Conservation (phyloP, 176 grass and related monocot species). For the Oryza brachyantha region DNA sequence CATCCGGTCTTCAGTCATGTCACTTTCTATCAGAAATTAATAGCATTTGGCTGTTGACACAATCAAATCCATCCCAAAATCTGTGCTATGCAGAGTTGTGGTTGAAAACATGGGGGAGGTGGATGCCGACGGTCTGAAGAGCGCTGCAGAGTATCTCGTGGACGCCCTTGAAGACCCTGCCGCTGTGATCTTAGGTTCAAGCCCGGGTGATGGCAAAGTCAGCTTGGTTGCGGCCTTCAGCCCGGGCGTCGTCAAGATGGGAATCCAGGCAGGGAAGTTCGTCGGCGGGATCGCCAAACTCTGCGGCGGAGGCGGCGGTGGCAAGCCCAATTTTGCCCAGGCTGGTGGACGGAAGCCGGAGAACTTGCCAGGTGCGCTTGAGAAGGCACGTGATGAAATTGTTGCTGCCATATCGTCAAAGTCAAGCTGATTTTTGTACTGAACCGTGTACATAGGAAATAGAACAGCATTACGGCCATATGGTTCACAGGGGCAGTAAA, state of each 20-base stretch:
- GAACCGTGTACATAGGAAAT: slow-evolving; percentile 13
- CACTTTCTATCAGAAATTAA: background rate
- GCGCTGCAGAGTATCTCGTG: slow-evolving; percentile 71
- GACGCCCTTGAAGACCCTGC: slow-evolving; percentile 75
- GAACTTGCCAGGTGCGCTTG: slow-evolving; percentile 66
- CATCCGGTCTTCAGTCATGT: background rate
- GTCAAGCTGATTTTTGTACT: slow-evolving; percentile 28
- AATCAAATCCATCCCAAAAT: slow-evolving; percentile 4
- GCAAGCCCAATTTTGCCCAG: slow-evolving; percentile 94
- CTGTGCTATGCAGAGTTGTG: slow-evolving; percentile 44
- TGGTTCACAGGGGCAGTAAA: background rate
- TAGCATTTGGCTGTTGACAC: background rate
- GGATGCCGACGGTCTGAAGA: slow-evolving; percentile 83
- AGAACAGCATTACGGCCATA: background rate
- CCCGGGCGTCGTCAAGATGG: slow-evolving; percentile 67
- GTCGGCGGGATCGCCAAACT: slow-evolving; percentile 84
- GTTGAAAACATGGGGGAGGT: slow-evolving; percentile 87
- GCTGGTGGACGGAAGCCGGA: slow-evolving; percentile 92
- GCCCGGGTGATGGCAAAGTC: slow-evolving; percentile 82
- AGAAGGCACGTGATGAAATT: slow-evolving; percentile 72
- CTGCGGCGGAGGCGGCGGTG: slow-evolving; percentile 82
- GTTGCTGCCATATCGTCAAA: slow-evolving; percentile 39
- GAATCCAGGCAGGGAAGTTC: slow-evolving; percentile 85
- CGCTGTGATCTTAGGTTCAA: slow-evolving; percentile 76
- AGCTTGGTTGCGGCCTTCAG: slow-evolving; percentile 83